These are phyloP conservation scores for Verticillium albo-atrum DNA, from an alignment of 2,329 filamentous ascomycete species.

Conservation along the genomic window DNA sequence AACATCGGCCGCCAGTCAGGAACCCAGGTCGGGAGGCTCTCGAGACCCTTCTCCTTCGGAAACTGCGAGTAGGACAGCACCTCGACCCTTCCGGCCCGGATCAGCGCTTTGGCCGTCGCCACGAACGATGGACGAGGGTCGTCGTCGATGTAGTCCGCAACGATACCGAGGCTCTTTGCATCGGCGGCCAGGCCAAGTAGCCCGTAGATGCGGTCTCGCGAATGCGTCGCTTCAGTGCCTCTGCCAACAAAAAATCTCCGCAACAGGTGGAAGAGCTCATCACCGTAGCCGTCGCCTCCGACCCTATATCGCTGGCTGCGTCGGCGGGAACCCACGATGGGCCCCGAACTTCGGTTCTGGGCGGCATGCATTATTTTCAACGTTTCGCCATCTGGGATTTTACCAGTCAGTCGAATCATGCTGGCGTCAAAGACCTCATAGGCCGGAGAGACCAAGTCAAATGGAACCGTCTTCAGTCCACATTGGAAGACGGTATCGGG, in stretches of 20 bases:
- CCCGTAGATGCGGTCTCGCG: conserved; percentile 17
- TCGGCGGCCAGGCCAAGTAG: conserved; percentile 16
- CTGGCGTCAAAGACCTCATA: conserved; percentile 12
- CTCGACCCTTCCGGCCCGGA: conserved; percentile 4
- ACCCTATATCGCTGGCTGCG: conserved; percentile 6
- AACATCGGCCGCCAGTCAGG: conserved; percentile 27
- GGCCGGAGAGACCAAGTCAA: conserved; percentile 18
- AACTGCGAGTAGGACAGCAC: conserved; percentile 6
- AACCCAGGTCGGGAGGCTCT: conserved; percentile 27
- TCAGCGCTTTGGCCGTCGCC: conserved; percentile 4
- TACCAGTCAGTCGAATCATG: neutral
- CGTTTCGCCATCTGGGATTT: neutral
- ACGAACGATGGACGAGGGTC: neutral
- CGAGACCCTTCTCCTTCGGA: conserved; percentile 2
- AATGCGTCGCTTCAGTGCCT: conserved; percentile 10
- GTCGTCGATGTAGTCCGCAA: conserved; percentile 2
- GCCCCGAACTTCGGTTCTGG: neutral
- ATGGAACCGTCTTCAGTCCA: conserved; percentile 17
- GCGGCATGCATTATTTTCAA: neutral
- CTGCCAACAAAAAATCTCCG: conserved; percentile 13
- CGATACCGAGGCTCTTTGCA: neutral
- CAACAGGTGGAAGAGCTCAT: conserved; percentile 11
- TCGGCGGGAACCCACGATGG: neutral
- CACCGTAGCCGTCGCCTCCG: conserved; percentile 11
- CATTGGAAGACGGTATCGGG: conserved; percentile 18